Percentiles rank a stretch among this genome's conserved stretches.
Conservation (phyloP, 2,329 filamentous ascomycete genomes). For the Chrysoporthe austroafricana region DNA sequence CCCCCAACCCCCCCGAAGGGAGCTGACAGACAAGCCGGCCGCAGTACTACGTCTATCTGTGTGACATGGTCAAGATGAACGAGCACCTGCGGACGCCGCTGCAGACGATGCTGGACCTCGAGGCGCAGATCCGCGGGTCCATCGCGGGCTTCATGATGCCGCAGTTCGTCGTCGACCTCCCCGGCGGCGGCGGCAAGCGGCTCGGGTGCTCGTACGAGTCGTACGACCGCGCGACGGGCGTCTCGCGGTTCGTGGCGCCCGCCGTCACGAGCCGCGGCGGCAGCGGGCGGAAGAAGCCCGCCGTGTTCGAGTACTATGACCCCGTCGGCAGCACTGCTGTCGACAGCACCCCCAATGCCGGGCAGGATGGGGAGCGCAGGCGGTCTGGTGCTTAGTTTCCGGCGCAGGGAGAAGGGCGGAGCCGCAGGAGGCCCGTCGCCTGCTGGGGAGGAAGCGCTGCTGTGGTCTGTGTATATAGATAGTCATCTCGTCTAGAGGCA, state of each 20-base stretch:
- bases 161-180: constrained; percentile 65
- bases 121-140: constrained; percentile 60
- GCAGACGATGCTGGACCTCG: constrained; percentile 60
- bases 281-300: constrained; percentile 44
- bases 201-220: constrained; percentile 55
- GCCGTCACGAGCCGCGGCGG: constrained; percentile 52
- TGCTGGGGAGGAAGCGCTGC: no score
- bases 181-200: constrained; percentile 66
- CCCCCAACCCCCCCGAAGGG: not conserved
- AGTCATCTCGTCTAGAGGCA: no score
- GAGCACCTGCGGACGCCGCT: constrained; percentile 68
- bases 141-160: constrained; percentile 67
- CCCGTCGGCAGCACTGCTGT: constrained; percentile 40
- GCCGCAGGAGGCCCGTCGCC: no score
- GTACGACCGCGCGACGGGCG: constrained; percentile 57
- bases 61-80: constrained; percentile 63
- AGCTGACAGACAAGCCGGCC: not conserved
- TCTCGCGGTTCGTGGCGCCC: constrained; percentile 60
- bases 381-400: not conserved
- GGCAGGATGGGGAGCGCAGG: not conserved
- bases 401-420: no score
- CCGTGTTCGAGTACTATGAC: constrained; percentile 62
- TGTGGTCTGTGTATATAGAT: no score
- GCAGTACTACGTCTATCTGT: constrained; percentile 69
- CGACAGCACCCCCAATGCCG: not conserved